These are phyloP conservation scores for Cladorrhinum samala DNA, from an alignment of 495 filamentous ascomycete genomes.

Conservation along the genomic window DNA sequence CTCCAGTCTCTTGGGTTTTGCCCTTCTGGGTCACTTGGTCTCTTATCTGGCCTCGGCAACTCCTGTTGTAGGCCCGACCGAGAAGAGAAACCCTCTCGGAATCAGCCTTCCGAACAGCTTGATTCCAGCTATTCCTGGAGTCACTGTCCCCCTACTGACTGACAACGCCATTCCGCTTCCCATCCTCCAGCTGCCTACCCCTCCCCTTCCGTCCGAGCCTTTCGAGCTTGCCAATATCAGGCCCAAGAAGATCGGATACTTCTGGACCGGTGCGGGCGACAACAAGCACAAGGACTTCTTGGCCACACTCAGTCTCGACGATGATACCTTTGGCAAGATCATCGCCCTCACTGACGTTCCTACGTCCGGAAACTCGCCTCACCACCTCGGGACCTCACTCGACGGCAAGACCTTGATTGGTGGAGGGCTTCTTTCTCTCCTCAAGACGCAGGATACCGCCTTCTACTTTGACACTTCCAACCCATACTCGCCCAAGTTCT, in stretches of 20 bases:
- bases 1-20: slow-evolving; percentile 13
- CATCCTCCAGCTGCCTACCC: slow-evolving; percentile 52
- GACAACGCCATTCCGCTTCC: slow-evolving; percentile 48
- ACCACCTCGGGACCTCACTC: slow-evolving; percentile 51
- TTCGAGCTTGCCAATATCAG: slow-evolving; percentile 40
- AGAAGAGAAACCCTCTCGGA: slow-evolving; percentile 12
- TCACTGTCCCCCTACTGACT: slow-evolving; percentile 49
- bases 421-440: slow-evolving; percentile 53
- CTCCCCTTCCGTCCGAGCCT: slow-evolving; percentile 38
- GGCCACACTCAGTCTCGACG: slow-evolving; percentile 54
- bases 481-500: slow-evolving; percentile 53
- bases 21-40: slow-evolving; percentile 20
- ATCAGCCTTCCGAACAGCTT: slow-evolving; percentile 30
- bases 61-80: slow-evolving; percentile 3
- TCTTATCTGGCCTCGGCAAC: slow-evolving; percentile 13
- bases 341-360: slow-evolving; percentile 55
- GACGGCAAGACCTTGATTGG: slow-evolving; percentile 58
- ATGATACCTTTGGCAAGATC: slow-evolving; percentile 57
- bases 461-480: slow-evolving; percentile 57
- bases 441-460: slow-evolving; percentile 58
- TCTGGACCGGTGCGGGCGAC: slow-evolving; percentile 57
- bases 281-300: slow-evolving; percentile 58
- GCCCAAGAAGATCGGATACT: slow-evolving; percentile 63
- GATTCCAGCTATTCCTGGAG: slow-evolving; percentile 53
- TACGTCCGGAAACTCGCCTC: slow-evolving; percentile 54